Base-by-base conservation (phyloP, 352 stramenopile genomes). In the Globisporangium nunn region DNA sequence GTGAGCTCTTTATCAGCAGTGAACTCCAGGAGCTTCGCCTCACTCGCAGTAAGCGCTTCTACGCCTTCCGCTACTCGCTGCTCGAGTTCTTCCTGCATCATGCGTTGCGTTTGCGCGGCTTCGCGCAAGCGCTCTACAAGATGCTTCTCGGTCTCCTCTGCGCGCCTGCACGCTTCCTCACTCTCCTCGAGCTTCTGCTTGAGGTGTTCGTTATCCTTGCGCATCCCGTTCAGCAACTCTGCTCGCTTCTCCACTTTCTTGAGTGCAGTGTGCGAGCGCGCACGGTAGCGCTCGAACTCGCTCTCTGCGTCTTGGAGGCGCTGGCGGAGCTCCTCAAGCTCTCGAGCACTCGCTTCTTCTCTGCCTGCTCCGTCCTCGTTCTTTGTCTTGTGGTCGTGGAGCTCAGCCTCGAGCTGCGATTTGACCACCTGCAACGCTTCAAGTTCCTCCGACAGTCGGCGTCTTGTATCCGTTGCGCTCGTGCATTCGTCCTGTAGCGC, bases 191-290 rank as follows among this genome's bases (percentile, higher is more conserved):
- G 35, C 55, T 72, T 52, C 4, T 59, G 52, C 33, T 68, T 50
- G 39, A 90, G 54, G 31, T 41, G 46, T 31, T 87, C 78, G 23
- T 89, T 91, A 52, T 88, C 82, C 37, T 83, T 88, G 15, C 72
- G 75, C 82, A 91, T 93, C 12, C 71, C 71, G 49, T 93, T 93
- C 31, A 93, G 66, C 17, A 93, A 55, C 55, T 91, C 80, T 10
- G 81, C 74, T 30, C 83, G 75, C 55, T 87, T 91, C 59, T 93
- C 83, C 40, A 91, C 72, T 58, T 91, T 91, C 62, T 91, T 91
- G 3, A 93, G 54, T 2, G 83, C 83, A 1, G 83, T 71, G 48
- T 87, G 81, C 8, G 79, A 88, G 14, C 76, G 68, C 39, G 68
- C 63, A 47, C 81, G 77, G 43, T 93, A 93, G 46, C 70, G 63